These are phyloP conservation scores for Neurospora discreta DNA, from an alignment of 495 filamentous ascomycete genomes.

Conservation along the genomic window DNA sequence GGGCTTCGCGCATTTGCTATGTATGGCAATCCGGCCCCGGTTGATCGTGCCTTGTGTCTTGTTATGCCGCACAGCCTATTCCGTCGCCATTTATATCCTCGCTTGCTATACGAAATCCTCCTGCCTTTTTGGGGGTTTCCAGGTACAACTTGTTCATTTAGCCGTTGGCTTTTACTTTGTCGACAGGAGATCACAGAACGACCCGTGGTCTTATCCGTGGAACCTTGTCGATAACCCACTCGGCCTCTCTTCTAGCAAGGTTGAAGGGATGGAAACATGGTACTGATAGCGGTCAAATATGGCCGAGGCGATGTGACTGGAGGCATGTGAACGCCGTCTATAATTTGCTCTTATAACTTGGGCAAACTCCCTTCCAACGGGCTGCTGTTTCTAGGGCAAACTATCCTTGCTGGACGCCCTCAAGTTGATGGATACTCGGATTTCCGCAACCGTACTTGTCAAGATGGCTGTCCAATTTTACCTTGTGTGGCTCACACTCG, in stretches of 20 bases:
- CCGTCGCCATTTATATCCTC: neutral
- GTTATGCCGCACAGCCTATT: neutral
- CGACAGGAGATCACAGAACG: neutral
- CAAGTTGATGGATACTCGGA: neutral
- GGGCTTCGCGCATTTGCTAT: neutral
- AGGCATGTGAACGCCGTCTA: neutral
- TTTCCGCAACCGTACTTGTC: neutral
- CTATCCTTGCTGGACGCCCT: neutral
- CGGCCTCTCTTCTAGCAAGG: neutral
- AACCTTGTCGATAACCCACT: neutral
- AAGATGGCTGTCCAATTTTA: conserved; percentile 12
- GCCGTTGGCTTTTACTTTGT: neutral
- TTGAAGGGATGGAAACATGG: neutral
- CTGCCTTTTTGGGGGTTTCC: neutral
- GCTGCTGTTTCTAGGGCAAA: neutral
- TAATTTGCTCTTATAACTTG: neutral
- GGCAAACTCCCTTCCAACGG: neutral
- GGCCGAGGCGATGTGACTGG: neutral
- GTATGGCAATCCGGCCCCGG: neutral
- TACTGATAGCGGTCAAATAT: neutral
- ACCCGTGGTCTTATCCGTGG: neutral
- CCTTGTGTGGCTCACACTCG: conserved; percentile 8
- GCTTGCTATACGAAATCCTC: neutral
- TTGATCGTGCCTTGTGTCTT: neutral
- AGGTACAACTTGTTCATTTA: neutral